These are phyloP conservation scores for Gomphus bonarii DNA, from an alignment of 1,284 basidiomycete species.

Conservation along the genomic window DNA sequence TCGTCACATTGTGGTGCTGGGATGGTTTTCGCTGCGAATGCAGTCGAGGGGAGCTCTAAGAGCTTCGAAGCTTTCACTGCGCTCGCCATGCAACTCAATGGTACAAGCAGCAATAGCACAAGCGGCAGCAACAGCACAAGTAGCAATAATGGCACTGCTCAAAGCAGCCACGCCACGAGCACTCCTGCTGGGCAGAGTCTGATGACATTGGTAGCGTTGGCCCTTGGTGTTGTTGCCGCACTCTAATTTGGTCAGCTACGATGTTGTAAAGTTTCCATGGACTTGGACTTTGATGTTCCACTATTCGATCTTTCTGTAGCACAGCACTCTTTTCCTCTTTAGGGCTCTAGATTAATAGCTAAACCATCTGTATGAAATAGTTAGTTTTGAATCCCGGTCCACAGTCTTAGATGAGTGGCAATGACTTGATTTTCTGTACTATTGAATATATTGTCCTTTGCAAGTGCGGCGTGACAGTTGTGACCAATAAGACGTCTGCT, in stretches of 20 bases:
- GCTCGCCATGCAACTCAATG: slow-evolving; percentile 32
- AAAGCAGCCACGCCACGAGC: background rate
- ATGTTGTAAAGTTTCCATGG: background rate
- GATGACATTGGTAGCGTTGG: background rate
- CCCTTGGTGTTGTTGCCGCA: background rate
- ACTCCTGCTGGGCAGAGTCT: background rate
- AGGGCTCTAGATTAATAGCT: background rate
- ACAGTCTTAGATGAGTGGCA: too few relatives aligned
- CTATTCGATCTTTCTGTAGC: slow-evolving; percentile 7
- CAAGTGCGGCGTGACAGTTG: too few relatives aligned
- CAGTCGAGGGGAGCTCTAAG: slow-evolving; percentile 39
- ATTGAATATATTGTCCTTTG: too few relatives aligned
- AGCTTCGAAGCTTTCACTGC: slow-evolving; percentile 48
- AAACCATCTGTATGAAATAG: too few relatives aligned
- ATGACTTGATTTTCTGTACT: too few relatives aligned
- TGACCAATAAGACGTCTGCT: too few relatives aligned
- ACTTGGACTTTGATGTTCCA: background rate
- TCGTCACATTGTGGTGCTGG: slow-evolving; percentile 43
- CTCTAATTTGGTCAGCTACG: background rate
- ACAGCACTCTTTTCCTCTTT: slow-evolving; percentile 17
- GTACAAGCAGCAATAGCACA: slow-evolving; percentile 22
- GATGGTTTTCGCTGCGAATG: slow-evolving; percentile 60
- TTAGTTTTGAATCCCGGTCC: too few relatives aligned
- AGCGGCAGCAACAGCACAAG: background rate
- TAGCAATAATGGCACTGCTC: background rate